Base-by-base conservation (phyloP, 23 red algal species). In the Gracilaria domingensis region DNA sequence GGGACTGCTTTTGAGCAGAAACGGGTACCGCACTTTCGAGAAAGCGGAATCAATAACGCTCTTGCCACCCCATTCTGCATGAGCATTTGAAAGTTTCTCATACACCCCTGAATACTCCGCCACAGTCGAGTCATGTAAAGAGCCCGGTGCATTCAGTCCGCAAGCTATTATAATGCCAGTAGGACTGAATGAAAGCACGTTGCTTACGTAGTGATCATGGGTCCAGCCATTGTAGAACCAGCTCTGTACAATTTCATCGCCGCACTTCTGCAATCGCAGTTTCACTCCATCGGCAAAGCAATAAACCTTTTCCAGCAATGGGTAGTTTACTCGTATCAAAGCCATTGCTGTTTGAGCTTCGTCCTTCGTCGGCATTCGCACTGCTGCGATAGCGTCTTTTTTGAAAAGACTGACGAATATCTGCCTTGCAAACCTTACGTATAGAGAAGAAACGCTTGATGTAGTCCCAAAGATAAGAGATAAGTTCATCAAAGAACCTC, bases 231-330 rank as follows among this genome's bases (percentile, higher is more conserved):
- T 89, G 33, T 80, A 89, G 70, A 89, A 89, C 0, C 0, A 66
- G 35, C 42, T 89, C 50, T 79, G 86, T 0, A 89, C 42, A 1
- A 80, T 34, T 0, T 25, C 18, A 6, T 89, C 73, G 0, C 73
- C 69, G 24, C 39, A 47, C 11, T 65, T 17, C 80, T 89, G 54
- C 8, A 89, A 35, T 29, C 66, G 29, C 7, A 89, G 35, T 65
- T 89, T 89, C 6, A 75, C 30, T 23, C 86, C 86, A 89, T 89
- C 86, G 7, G 54, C 71, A 66, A 77, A 55, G 33, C 86, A 78
- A 50, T 89, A 89, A 4, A 89, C 59, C 9, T 65, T 0, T 11
- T 58, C 0, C 5, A 89, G 35, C 11, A 57, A 8, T 21, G 73
- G 72, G 23, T 89, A 53, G 7, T 64, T 58, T 30, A 44, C 42